These are phyloP conservation scores for Apiospora saccharicola DNA, from an alignment of 2,329 filamentous ascomycete genomes.

Conservation along the genomic window DNA sequence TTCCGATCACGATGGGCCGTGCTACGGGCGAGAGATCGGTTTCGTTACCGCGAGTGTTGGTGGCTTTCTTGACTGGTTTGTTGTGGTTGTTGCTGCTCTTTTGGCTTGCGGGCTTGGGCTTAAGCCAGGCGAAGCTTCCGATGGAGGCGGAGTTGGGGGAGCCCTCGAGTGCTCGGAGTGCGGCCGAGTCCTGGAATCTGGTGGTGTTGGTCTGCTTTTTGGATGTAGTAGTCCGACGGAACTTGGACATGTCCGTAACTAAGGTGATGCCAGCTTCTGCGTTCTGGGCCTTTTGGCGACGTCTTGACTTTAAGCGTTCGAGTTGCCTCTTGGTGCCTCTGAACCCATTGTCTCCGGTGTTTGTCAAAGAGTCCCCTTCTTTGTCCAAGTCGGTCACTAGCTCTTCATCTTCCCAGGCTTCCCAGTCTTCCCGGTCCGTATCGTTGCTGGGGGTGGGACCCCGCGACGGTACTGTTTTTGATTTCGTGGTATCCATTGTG, in stretches of 20 bases:
- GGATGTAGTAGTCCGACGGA: conserved; percentile 55
- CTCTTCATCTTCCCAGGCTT: conserved; percentile 37
- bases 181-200: conserved; percentile 66
- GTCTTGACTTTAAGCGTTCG: conserved; percentile 27
- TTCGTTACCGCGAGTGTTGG: conserved; percentile 34
- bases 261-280: conserved; percentile 70
- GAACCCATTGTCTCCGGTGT: conserved; percentile 32
- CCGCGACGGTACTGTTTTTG: conserved; percentile 35
- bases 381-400: conserved; percentile 28
- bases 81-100: conserved; percentile 33
- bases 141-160: conserved; percentile 60
- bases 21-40: conserved; percentile 71
- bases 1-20: conserved; percentile 76
- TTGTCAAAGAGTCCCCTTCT: conserved; percentile 34
- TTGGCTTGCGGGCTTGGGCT: conserved; percentile 45
- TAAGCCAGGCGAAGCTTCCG: conserved; percentile 66
- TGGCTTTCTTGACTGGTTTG: conserved; percentile 37
- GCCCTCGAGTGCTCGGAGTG: conserved; percentile 66
- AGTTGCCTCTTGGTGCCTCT: conserved; percentile 27
- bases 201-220: conserved; percentile 37
- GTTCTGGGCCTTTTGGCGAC: conserved; percentile 54
- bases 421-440: conserved; percentile 46
- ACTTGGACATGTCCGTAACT: conserved; percentile 71
- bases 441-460: conserved; percentile 27
- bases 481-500: conserved; percentile 36